phyloP scores from a whole-genome alignment of 2,329 filamentous ascomycete species.

The Hypoxylon sp. region DNA sequence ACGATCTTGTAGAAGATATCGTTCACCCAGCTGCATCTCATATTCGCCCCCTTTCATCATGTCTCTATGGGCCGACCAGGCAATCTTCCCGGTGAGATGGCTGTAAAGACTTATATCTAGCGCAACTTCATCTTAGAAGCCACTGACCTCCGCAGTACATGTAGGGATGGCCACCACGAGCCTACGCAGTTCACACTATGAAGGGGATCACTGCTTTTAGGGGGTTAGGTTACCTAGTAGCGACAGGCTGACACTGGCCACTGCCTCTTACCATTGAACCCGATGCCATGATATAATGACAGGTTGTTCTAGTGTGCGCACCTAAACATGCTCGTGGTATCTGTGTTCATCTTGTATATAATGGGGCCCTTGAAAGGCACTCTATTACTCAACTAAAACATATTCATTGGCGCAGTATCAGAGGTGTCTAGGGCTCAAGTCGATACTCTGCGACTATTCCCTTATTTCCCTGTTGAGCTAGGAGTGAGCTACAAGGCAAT shows the following conservation, averaged over 20 bases:
- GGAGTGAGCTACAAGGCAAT: background rate
- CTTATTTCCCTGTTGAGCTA: background rate
- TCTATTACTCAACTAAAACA: no score
- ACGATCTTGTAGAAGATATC: background rate
- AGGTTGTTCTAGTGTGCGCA: no score
- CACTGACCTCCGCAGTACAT: background rate
- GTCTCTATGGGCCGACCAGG: background rate
- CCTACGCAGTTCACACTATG: background rate
- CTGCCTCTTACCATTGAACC: no score
- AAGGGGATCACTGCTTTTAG: background rate
- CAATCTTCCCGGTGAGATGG: background rate
- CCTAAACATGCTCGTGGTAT: background rate
- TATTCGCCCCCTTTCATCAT: background rate
- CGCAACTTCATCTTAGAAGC: background rate
- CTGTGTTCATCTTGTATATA: background rate
- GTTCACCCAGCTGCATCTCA: background rate
- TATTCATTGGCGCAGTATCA: background rate
- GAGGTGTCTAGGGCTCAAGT: background rate
- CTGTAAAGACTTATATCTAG: background rate
- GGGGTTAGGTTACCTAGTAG: no score
- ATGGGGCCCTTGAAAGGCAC: no score
- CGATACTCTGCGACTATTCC: background rate
- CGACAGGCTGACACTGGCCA: no score
- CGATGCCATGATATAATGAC: no score
- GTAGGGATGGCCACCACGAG: background rate